phyloP scores from a whole-genome alignment of 345 rosid species.

The Corchorus capsularis region DNA sequence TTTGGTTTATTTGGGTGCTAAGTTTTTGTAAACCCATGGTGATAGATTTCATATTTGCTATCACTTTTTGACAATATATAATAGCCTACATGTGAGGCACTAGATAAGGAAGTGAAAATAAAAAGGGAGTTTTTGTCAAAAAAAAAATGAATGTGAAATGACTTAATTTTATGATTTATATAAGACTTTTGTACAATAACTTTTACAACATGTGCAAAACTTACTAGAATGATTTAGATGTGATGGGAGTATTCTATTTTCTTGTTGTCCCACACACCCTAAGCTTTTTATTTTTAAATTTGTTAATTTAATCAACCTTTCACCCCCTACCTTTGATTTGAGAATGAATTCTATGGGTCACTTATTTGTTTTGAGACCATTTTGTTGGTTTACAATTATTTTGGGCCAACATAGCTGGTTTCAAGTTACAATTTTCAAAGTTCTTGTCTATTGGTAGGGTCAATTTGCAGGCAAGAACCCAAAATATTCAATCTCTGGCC shows the following conservation, averaged over 20 bases:
- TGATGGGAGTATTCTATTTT: neutral
- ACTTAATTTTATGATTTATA: neutral
- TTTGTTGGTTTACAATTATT: neutral
- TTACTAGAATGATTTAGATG: neutral
- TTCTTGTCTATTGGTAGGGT: neutral
- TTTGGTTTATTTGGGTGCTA: neutral
- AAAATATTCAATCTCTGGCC: neutral
- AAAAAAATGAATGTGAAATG: neutral
- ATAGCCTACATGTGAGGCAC: neutral
- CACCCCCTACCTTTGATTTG: neutral
- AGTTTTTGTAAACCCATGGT: neutral
- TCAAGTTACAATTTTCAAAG: neutral
- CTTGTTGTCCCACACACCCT: neutral
- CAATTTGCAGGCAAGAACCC: neutral
- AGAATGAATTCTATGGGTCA: neutral
- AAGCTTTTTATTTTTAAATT: neutral
- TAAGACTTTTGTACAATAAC: neutral
- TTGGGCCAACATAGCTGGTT: neutral
- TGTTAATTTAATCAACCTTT: neutral
- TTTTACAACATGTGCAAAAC: neutral
- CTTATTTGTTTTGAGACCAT: neutral
- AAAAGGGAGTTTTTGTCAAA: neutral
- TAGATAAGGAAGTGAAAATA: neutral
- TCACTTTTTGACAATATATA: slow-evolving; percentile 4
- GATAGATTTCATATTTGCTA: neutral